These are phyloP conservation scores for Daucus carota DNA, from an alignment of 129 eudicot species.

Conservation along the genomic window DNA sequence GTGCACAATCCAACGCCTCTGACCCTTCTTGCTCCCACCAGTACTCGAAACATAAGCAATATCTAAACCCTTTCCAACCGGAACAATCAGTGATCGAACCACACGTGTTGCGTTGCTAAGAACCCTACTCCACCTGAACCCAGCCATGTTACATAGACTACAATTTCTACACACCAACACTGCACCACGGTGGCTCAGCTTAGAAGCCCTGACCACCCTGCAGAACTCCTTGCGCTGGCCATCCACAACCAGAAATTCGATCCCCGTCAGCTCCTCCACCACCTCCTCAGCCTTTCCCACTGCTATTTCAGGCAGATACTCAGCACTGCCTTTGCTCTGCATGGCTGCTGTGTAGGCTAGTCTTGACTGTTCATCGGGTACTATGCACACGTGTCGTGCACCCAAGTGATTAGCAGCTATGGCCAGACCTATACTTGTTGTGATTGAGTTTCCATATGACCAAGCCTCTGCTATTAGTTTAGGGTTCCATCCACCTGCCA, in stretches of 20 bases:
- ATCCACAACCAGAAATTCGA: conserved; percentile 54
- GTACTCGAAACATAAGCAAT: neutral
- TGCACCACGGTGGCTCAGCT: conserved; percentile 37
- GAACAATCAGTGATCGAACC: conserved; percentile 23
- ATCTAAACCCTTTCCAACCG: neutral
- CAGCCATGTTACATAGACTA: conserved; percentile 10
- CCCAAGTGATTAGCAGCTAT: conserved; percentile 38
- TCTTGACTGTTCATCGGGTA: conserved; percentile 29
- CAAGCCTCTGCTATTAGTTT: conserved; percentile 39
- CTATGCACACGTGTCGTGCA: conserved; percentile 44
- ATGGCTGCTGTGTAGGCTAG: conserved; percentile 25
- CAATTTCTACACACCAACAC: conserved; percentile 34
- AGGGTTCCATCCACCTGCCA: conserved; percentile 54
- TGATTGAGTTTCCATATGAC: conserved; percentile 22
- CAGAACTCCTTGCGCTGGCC: conserved; percentile 29
- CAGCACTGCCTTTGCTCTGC: conserved; percentile 7
- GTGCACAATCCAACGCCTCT: conserved; percentile 41
- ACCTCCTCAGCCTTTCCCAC: conserved; percentile 43
- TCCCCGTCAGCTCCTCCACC: conserved; percentile 20
- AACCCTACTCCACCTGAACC: conserved; percentile 30
- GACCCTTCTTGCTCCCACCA: neutral
- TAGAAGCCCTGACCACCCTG: conserved; percentile 26
- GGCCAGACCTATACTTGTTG: conserved; percentile 38
- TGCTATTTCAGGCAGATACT: conserved; percentile 33
- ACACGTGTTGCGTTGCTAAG: conserved; percentile 16